Conservation (phyloP, 257 asterid genomes). For the Misopates orontium region DNA sequence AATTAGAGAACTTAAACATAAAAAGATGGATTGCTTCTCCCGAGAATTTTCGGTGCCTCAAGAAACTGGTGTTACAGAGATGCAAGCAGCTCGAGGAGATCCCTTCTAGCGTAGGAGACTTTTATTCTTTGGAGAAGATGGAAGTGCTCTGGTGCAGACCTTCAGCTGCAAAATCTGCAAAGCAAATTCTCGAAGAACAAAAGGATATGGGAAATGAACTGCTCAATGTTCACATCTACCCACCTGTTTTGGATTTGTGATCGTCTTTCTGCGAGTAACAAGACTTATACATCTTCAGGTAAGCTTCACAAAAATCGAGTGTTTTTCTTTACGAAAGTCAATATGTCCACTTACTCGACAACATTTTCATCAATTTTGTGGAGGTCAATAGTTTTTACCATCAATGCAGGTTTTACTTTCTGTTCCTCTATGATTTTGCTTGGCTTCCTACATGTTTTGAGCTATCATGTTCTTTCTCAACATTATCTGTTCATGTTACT, state of each 20-base stretch:
- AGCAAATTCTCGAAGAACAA: neutral
- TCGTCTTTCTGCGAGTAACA: neutral
- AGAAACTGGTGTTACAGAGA: slow-evolving; percentile 10
- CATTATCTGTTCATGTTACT: too few species aligned
- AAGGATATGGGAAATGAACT: neutral
- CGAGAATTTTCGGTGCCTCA: slow-evolving; percentile 11
- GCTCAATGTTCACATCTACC: slow-evolving; percentile 6
- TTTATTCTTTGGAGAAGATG: neutral
- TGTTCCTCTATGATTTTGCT: too few species aligned
- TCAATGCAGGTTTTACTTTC: too few species aligned
- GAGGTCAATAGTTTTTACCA: too few species aligned
- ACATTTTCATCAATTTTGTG: too few species aligned
- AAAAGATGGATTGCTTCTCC: slow-evolving; percentile 4
- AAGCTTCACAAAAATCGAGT: too few species aligned
- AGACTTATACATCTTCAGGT: too few species aligned
- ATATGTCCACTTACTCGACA: too few species aligned
- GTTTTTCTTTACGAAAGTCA: too few species aligned
- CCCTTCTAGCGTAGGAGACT: neutral
- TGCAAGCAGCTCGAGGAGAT: slow-evolving; percentile 20
- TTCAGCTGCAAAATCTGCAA: neutral
- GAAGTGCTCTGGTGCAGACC: slow-evolving; percentile 17
- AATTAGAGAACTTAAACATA: neutral
- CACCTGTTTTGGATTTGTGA: neutral
- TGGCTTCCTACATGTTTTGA: too few species aligned
- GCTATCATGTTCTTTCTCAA: too few species aligned